phyloP scores from a whole-genome alignment of 805 yeast genomes.

The Wickerhamiella nectarea region DNA sequence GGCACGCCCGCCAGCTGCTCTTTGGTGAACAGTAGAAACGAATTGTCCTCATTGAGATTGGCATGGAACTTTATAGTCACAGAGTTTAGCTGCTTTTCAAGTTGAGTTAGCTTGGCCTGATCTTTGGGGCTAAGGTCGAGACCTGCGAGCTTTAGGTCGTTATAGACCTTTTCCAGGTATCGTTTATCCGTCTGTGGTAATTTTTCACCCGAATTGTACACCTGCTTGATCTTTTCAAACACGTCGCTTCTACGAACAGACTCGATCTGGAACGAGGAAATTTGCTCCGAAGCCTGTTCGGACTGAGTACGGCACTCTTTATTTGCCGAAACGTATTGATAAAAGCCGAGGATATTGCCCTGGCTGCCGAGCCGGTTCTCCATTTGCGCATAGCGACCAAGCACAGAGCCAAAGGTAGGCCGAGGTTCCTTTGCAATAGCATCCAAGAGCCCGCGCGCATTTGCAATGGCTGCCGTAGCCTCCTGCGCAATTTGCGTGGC shows the following conservation, averaged over 20 bases:
- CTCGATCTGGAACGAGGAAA: conserved; percentile 49
- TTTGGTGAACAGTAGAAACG: conserved; percentile 41
- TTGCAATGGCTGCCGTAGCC: not conserved
- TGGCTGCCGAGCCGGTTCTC: conserved; percentile 37
- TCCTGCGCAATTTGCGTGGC: conserved; percentile 1
- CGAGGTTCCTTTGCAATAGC: conserved; percentile 5
- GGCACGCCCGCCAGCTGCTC: conserved; percentile 69
- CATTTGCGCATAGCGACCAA: conserved; percentile 16
- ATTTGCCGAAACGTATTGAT: conserved; percentile 55
- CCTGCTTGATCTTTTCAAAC: conserved; percentile 41
- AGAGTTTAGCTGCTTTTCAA: conserved; percentile 46
- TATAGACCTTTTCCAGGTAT: conserved; percentile 42
- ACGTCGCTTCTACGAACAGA: conserved; percentile 53
- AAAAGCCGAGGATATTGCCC: conserved; percentile 46
- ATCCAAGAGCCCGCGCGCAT: not conserved
- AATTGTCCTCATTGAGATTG: conserved; percentile 60
- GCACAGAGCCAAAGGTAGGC: conserved; percentile 1
- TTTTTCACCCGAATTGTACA: conserved; percentile 29
- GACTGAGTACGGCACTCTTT: conserved; percentile 62
- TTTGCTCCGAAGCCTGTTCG: conserved; percentile 42
- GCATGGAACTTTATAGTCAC: conserved; percentile 45
- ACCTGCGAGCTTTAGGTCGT: conserved; percentile 53
- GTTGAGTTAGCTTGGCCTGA: conserved; percentile 41
- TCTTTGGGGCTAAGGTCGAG: conserved; percentile 43
- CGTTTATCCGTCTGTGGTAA: conserved; percentile 43